A percentile compares a stretch with the other conserved stretches of the same genome.
Evolutionary conservation across 2,329 filamentous ascomycete genomes (phyloP).

Genomic region (Cordyceps pruinosa): DNA sequence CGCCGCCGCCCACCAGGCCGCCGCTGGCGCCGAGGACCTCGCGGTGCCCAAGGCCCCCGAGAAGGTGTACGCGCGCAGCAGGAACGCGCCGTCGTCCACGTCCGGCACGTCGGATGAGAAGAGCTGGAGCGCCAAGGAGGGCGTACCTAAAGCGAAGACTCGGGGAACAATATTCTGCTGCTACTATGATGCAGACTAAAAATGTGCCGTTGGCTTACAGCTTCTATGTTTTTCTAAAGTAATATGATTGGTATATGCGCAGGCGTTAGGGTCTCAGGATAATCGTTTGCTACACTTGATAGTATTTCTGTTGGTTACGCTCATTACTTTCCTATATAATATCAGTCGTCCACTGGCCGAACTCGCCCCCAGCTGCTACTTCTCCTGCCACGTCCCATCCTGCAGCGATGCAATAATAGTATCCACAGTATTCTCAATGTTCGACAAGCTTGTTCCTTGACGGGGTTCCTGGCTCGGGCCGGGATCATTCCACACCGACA

Average conservation of each 20-base stretch:
- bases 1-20: too few relatives aligned
- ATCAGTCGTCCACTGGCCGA: not conserved
- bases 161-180: slow-evolving; percentile 9
- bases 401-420: not conserved
- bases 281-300: not conserved
- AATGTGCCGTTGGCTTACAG: not conserved
- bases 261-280: not conserved
- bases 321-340: not conserved
- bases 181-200: slow-evolving; percentile 11
- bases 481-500: slow-evolving; percentile 30
- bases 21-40: not conserved
- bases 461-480: slow-evolving; percentile 27
- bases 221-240: not conserved
- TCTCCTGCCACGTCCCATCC: not conserved
- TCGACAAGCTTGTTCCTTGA: slow-evolving; percentile 22
- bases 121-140: not conserved
- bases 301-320: not conserved
- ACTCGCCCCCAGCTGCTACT: not conserved
- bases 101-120: not conserved
- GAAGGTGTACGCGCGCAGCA: not conserved
- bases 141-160: not conserved
- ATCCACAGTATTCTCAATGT: slow-evolving; percentile 14
- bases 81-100: not conserved
- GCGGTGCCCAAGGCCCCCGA: not conserved
- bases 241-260: not conserved